Percentiles rank a stretch among this genome's conserved stretches.
Conservation (phyloP, 2,329 filamentous ascomycete species). For the Rhinocladiella similis region DNA sequence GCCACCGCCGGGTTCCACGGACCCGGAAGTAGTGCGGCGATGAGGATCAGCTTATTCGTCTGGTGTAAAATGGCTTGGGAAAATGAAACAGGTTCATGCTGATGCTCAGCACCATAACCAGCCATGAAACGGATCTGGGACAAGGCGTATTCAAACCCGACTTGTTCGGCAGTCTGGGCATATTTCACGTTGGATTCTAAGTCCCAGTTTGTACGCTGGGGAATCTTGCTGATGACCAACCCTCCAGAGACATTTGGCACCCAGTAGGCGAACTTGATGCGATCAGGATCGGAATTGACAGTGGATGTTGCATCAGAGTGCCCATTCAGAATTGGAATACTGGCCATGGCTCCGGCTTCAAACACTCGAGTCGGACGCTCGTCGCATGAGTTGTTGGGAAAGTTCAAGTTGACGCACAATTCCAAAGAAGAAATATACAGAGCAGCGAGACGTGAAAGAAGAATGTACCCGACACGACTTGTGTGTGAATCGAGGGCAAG, state of each 20-base stretch:
- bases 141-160: conserved; percentile 54
- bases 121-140: conserved; percentile 57
- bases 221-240: conserved; percentile 55
- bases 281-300: conserved; percentile 45
- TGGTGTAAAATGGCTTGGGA: conserved; percentile 51
- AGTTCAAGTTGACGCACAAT: too few species aligned
- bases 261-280: conserved; percentile 54
- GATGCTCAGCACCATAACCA: conserved; percentile 50
- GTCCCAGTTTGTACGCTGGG: conserved; percentile 52
- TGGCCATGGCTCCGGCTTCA: too few species aligned
- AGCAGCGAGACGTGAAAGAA: too few species aligned
- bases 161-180: conserved; percentile 49
- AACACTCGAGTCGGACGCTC: too few species aligned
- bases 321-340: too few species aligned
- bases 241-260: conserved; percentile 57
- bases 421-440: too few species aligned
- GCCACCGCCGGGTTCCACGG: conserved; percentile 54
- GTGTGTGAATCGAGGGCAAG: too few species aligned
- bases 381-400: too few species aligned
- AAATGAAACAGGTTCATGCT: conserved; percentile 56
- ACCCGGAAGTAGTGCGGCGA: conserved; percentile 53
- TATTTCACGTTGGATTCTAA: conserved; percentile 51
- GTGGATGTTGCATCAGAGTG: not conserved
- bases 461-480: too few species aligned
- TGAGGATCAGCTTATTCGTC: conserved; percentile 52